Percentiles rank a stretch among this genome's conserved stretches.
Evolutionary conservation across 2,329 filamentous ascomycete species (phyloP).

Genomic region (Eutypa lata): DNA sequence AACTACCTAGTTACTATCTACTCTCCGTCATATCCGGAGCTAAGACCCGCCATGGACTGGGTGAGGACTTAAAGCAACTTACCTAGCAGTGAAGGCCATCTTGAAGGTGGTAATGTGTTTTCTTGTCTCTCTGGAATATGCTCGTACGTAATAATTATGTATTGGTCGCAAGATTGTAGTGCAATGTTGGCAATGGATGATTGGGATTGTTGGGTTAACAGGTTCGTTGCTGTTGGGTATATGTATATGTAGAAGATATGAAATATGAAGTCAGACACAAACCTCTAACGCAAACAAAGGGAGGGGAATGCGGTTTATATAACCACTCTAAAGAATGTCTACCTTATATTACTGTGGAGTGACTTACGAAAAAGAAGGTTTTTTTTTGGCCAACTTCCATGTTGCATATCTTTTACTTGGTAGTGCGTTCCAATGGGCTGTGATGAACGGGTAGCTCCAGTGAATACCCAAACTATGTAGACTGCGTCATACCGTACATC

Average conservation of each 20-base stretch:
- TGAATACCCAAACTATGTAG: background rate
- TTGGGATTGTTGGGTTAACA: background rate
- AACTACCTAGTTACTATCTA: no score
- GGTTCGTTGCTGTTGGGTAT: background rate
- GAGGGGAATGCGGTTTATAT: background rate
- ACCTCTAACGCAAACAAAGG: no score
- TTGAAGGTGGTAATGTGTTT: constrained; percentile 22
- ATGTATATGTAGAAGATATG: no score
- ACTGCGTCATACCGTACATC: background rate
- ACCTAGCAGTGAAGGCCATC: constrained; percentile 61
- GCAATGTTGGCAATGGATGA: no score
- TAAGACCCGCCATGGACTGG: background rate
- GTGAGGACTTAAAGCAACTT: constrained; percentile 24
- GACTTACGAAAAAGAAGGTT: no score
- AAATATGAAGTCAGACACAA: no score
- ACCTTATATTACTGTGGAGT: no score
- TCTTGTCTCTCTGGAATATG: background rate
- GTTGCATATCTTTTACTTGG: no score
- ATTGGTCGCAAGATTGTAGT: background rate
- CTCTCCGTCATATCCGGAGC: background rate
- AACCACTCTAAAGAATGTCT: background rate
- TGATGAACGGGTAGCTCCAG: no score
- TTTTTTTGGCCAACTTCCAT: background rate
- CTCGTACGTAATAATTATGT: background rate
- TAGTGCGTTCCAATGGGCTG: background rate